Evolutionary conservation across 2,329 filamentous ascomycete species (phyloP).

Genomic region (Onygenales sp.): DNA sequence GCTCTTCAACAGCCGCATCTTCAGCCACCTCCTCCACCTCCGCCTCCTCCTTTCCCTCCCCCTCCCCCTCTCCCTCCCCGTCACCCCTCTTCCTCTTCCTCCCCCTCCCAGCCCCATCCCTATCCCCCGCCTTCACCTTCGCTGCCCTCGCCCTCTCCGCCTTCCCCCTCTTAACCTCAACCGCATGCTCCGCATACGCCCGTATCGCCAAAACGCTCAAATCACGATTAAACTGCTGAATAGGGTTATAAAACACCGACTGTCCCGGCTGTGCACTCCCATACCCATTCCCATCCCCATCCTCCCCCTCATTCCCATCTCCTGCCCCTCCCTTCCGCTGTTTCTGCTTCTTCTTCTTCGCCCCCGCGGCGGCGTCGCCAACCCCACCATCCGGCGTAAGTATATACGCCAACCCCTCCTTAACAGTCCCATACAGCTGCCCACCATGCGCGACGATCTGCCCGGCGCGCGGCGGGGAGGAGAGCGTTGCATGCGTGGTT

Average conservation of each 20-base stretch:
- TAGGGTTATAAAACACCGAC: conserved; percentile 93
- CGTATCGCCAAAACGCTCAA: conserved; percentile 87
- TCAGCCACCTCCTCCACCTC: conserved; percentile 1
- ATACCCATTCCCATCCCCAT: background rate
- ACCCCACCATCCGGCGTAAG: conserved; percentile 47
- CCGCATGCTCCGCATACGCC: conserved; percentile 65
- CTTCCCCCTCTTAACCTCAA: conserved; percentile 46
- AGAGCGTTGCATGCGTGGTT: conserved; percentile 8
- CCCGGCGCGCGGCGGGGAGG: conserved; percentile 8
- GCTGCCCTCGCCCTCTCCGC: conserved; percentile 28
- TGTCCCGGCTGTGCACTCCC: conserved; percentile 57
- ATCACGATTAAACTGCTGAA: conserved; percentile 97
- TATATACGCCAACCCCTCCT: conserved; percentile 60
- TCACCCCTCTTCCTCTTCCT: background rate
- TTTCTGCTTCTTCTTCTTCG: background rate
- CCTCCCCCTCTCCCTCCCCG: background rate
- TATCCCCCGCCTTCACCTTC: conserved; percentile 28
- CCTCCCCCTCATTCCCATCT: background rate
- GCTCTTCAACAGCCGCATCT: conserved; percentile 5
- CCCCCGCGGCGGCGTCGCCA: conserved; percentile 23
- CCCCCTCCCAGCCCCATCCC: conserved; percentile 6
- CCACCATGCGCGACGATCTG: conserved; percentile 36
- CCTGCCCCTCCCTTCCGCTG: background rate
- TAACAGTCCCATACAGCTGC: conserved; percentile 50
- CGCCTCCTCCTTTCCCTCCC: conserved; percentile 3